Evolutionary conservation across 345 rosid species (phyloP).

Genomic region (Camelina sativa): DNA sequence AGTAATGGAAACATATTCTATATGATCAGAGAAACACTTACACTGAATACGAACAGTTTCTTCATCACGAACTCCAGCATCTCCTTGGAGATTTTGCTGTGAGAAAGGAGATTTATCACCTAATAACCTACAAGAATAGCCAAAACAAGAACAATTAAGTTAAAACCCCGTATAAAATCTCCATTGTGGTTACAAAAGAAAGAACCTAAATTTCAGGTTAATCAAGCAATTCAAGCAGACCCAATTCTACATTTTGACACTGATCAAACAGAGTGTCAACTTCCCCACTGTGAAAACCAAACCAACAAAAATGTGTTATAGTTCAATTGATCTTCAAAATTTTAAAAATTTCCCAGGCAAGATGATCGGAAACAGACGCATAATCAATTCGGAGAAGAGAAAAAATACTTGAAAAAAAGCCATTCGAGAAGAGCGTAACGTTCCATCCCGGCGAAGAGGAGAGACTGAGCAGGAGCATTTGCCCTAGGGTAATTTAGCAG

Average conservation of each 20-base stretch:
- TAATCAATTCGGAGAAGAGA: neutral
- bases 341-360: neutral
- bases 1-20: neutral
- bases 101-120: slow-evolving; percentile 97
- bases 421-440: slow-evolving; percentile 97
- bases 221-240: slow-evolving; percentile 11
- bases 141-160: slow-evolving; percentile 3
- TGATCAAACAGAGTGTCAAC: slow-evolving; percentile 4
- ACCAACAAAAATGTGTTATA: slow-evolving; percentile 10
- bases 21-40: slow-evolving; percentile 35
- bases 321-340: neutral
- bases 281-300: slow-evolving; percentile 11
- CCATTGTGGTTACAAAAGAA: neutral
- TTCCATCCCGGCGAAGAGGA: slow-evolving; percentile 98
- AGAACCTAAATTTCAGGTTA: neutral
- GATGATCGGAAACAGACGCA: too few species aligned
- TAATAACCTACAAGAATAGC: slow-evolving; percentile 59
- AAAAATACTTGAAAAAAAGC: slow-evolving; percentile 71
- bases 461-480: slow-evolving; percentile 94
- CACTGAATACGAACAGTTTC: slow-evolving; percentile 96
- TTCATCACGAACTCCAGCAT: slow-evolving; percentile 87
- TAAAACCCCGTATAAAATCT: neutral
- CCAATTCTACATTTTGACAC: neutral
- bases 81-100: slow-evolving; percentile 82
- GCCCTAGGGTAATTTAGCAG: slow-evolving; percentile 76